Conservation (phyloP, 2,329 filamentous ascomycete genomes). For the Cercospora berteroae region DNA sequence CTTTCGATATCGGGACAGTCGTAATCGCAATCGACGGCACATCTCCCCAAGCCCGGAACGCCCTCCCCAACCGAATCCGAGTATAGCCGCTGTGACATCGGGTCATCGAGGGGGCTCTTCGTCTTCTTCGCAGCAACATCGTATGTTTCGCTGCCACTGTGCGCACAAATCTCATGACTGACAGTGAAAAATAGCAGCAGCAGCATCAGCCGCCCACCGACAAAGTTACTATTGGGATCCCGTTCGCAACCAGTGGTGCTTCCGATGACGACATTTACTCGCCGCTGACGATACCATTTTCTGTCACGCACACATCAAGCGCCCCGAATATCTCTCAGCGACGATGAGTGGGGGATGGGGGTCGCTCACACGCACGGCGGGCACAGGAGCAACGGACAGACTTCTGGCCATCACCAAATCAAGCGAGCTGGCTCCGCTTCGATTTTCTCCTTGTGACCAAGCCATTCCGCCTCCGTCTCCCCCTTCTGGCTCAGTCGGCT, state of each 20-base stretch:
- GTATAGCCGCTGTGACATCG: conserved; percentile 16
- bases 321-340: background rate
- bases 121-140: conserved; percentile 3
- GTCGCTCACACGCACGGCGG: background rate
- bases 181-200: background rate
- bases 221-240: conserved; percentile 36
- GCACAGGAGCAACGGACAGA: background rate
- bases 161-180: conserved; percentile 9
- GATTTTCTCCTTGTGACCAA: background rate
- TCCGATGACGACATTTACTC: conserved; percentile 16
- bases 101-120: conserved; percentile 1
- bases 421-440: conserved; percentile 2
- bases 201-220: conserved; percentile 11
- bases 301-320: background rate
- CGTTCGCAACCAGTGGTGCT: conserved; percentile 30
- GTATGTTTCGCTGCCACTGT: conserved; percentile 4
- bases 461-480: background rate
- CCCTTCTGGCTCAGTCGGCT: background rate
- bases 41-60: conserved; percentile 28
- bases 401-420: background rate
- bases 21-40: conserved; percentile 38
- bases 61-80: conserved; percentile 12
- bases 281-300: background rate
- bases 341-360: background rate
- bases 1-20: conserved; percentile 49